Evolutionary conservation across 495 filamentous ascomycete genomes (phyloP), one percentile per base, ranked within the genome.

Genomic region (Baudoinia panamericana): DNA sequence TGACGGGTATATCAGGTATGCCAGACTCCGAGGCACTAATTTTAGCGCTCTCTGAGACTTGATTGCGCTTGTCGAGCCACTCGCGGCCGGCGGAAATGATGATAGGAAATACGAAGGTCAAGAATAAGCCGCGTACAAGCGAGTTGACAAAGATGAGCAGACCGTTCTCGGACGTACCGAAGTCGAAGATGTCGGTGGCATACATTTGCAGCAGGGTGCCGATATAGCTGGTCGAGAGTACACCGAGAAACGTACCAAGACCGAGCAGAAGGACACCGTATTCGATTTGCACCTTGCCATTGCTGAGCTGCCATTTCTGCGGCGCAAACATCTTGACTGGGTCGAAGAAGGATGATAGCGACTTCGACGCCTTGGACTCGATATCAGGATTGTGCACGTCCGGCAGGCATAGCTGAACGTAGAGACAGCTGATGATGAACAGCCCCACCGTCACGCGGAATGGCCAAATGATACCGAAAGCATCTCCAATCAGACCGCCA

Each of bases 181-280:
- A 76, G 25, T 63, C 56, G 42, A 73, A 73, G 4, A 55, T 59
- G 19, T 71, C 67, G 0, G 70, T 75, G 13, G 67, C 17, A 67
- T 56, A 12, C 52, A 59, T 55, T 26, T 59, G 56, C 13, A 59
- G 45, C 13, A 59, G 45, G 2, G 36, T 37, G 2, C 67, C 63
- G 2, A 67, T 66, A 25, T 71, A 76, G 13, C 64, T 69, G 0
- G 72, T 73, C 0, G 72, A 69, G 11, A 75, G 53, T 17, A 74
- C 70, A 0, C 63, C 69, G 7, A 74, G 53, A 40, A 75, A 75
- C 1, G 71, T 66, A 1, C 72, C 72, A 1, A 59, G 39, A 15
- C 67, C 72, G 30, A 75, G 58, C 7, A 73, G 59, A 4, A 73
- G 40, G 0, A 72, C 58, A 16, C 72, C 70, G 16, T 65, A 66